Percentiles rank a stretch among this genome's conserved stretches.
Evolutionary conservation across 2,329 filamentous ascomycete genomes (phyloP).

Genomic region (Alternaria sp.): DNA sequence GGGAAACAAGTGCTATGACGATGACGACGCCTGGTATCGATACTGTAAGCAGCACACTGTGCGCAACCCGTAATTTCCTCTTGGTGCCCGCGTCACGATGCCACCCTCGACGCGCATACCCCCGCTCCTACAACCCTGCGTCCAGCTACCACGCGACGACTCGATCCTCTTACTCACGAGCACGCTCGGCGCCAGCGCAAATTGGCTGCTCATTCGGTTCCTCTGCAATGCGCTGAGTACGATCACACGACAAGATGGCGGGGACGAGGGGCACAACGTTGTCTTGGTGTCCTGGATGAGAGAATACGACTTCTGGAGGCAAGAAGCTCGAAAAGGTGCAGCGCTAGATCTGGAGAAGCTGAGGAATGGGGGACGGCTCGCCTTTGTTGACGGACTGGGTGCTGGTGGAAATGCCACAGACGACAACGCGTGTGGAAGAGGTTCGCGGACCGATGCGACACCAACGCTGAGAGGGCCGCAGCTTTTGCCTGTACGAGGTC

Average conservation of each 20-base stretch:
- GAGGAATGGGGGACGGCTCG: constrained; percentile 66
- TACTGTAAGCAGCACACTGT: constrained; percentile 18
- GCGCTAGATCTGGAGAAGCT: constrained; percentile 75
- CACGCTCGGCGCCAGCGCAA: constrained; percentile 62
- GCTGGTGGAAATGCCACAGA: constrained; percentile 56
- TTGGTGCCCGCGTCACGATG: constrained; percentile 33
- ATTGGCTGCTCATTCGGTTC: constrained; percentile 65
- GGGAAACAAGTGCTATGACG: not conserved
- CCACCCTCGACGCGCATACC: constrained; percentile 63
- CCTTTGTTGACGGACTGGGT: constrained; percentile 77
- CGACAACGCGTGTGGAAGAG: constrained; percentile 3
- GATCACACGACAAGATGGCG: constrained; percentile 35
- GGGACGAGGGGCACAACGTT: constrained; percentile 55
- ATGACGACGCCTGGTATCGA: constrained; percentile 14
- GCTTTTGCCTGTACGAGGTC: constrained; percentile 29
- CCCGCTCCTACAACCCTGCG: constrained; percentile 70
- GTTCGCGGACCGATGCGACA: constrained; percentile 3
- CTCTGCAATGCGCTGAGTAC: constrained; percentile 57
- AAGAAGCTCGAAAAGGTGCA: constrained; percentile 72
- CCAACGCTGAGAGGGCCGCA: constrained; percentile 8
- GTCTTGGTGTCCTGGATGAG: constrained; percentile 85
- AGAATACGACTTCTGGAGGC: constrained; percentile 79
- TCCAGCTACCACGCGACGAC: constrained; percentile 64
- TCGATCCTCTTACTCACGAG: constrained; percentile 73
- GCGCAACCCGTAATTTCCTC: constrained; percentile 14